Evolutionary conservation across 2,329 filamentous ascomycete species (phyloP), one percentile per base, ranked within the genome.

Genomic region (Neonectria magnoliae): DNA sequence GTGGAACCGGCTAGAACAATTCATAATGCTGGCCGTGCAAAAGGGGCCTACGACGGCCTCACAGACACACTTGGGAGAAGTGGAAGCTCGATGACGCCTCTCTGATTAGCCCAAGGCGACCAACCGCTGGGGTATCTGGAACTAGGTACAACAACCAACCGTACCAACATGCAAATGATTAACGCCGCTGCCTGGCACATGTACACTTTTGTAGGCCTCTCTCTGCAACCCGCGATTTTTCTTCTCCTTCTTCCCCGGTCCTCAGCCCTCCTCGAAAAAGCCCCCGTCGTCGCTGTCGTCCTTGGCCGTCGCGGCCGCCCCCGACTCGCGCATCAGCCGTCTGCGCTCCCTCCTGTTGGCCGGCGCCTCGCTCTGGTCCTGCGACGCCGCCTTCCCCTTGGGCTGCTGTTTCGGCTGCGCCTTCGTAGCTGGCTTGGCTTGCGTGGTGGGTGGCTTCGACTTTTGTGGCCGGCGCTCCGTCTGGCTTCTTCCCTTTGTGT

Each of bases 251-350:
- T 10, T 33, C 33, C 25, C 10, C 47, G 16, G 51, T 59, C 42
- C 13, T 59, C 44, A 71, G 20, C 44, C 59, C 41, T 73, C 64
- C 71, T 89, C 86, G 70, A 90, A 90, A 77, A 90, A 90, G 13
- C 86, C 85, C 10, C 82, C 86, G 22, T 84, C 86, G 57, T 82
- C 87, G 16, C 85, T 85, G 60, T 83, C 81, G 22, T 83, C 81
- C 22, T 78, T 69, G 36, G 57, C 69, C 29, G 74, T 9, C 8
- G 57, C 60, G 78, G 73, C 72, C 71, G 29, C 22, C 18, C 48
- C 67, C 42, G 75, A 63, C 68, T 80, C 73, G 53, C 75, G 77
- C 76, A 79, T 78, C 48, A 76, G 71, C 51, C 73, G 73, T 55
- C 76, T 78, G 60, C 76, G 71, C 65, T 80, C 77, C 60, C 78